phyloP scores from a whole-genome alignment of 2,329 filamentous ascomycete genomes.

The Sarocladiaceae sp. region DNA sequence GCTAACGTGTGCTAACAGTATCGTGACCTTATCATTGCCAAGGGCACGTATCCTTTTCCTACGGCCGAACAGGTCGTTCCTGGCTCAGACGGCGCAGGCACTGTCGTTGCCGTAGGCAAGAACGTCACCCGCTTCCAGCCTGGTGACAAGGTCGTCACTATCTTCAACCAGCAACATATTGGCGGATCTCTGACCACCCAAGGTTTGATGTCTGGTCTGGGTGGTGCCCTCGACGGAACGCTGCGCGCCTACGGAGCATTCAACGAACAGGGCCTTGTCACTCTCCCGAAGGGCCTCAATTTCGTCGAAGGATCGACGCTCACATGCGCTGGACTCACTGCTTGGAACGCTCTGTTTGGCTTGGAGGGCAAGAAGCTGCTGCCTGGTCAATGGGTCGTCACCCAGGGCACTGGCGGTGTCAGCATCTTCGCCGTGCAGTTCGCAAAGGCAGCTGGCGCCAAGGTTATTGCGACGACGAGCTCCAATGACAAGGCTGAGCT shows the following conservation, averaged over 20 bases:
- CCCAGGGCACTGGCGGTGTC: conserved; percentile 66
- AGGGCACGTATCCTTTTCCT: conserved; percentile 41
- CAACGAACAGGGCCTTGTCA: conserved; percentile 61
- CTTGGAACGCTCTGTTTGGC: conserved; percentile 61
- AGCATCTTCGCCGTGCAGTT: conserved; percentile 59
- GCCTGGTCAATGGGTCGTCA: conserved; percentile 54
- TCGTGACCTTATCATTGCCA: conserved; percentile 45
- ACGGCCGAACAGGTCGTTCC: conserved; percentile 38
- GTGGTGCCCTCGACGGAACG: conserved; percentile 61
- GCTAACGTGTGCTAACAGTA: conserved; percentile 26
- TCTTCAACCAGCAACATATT: conserved; percentile 54
- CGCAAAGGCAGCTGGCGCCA: conserved; percentile 42
- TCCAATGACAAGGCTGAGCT: conserved; percentile 36
- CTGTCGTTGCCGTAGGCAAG: conserved; percentile 43
- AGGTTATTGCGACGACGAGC: conserved; percentile 42
- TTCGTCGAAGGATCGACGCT: conserved; percentile 50
- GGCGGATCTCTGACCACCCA: conserved; percentile 31
- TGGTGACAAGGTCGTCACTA: conserved; percentile 50
- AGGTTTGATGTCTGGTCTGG: conserved; percentile 50
- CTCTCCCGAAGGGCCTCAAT: conserved; percentile 49
- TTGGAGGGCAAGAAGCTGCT: conserved; percentile 37
- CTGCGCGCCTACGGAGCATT: conserved; percentile 63
- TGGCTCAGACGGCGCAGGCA: conserved; percentile 48
- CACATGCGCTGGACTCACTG: conserved; percentile 55
- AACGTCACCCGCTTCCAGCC: conserved; percentile 41